These are phyloP conservation scores for Schrenkiella parvula DNA, from an alignment of 345 rosid genomes.

Conservation along the genomic window DNA sequence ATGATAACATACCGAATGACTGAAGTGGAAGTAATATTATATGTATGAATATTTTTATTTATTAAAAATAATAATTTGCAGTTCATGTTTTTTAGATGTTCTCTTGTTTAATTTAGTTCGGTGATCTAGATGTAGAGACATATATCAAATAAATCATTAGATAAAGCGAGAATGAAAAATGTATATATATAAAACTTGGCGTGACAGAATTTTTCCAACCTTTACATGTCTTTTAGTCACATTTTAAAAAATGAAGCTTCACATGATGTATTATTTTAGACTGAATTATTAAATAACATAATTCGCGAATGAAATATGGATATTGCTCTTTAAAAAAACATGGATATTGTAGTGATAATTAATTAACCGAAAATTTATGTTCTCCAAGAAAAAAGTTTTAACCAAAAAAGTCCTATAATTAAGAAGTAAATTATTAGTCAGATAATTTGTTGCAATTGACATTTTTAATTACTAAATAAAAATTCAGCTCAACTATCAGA, in stretches of 20 bases:
- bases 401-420: neutral
- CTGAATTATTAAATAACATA: neutral
- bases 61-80: neutral
- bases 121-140: neutral
- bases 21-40: neutral
- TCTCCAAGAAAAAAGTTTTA: neutral
- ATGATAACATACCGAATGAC: neutral
- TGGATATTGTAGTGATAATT: neutral
- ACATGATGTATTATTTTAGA: neutral
- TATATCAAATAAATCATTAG: neutral
- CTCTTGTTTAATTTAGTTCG: neutral
- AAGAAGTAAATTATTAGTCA: neutral
- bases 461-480: neutral
- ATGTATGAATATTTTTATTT: neutral
- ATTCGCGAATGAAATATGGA: neutral
- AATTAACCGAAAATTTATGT: neutral
- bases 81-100: neutral
- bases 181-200: neutral
- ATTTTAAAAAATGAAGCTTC: neutral
- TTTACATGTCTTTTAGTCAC: neutral
- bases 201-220: slow-evolving; percentile 14
- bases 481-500: neutral
- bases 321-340: no score
- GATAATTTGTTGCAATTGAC: neutral
- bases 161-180: neutral